Conservation (phyloP, 2,329 filamentous ascomycete species). For the Teratosphaeria epicoccoides region DNA sequence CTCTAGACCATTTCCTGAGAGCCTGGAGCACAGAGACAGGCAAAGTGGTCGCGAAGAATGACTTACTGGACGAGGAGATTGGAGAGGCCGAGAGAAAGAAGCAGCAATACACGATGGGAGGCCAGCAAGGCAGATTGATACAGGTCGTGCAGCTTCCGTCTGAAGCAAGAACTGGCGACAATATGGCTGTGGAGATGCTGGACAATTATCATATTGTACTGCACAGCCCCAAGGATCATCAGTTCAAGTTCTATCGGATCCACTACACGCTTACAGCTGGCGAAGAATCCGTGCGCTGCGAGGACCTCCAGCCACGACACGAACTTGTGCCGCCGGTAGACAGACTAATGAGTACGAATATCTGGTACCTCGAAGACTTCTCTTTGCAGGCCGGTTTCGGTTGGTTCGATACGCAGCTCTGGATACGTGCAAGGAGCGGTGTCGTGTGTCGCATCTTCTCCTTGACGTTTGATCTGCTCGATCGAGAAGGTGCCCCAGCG, state of each 20-base stretch:
- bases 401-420: conserved; percentile 34
- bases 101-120: conserved; percentile 65
- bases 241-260: conserved; percentile 94
- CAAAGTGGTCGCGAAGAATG: conserved; percentile 62
- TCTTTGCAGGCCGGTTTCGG: conserved; percentile 27
- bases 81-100: conserved; percentile 35
- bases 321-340: conserved; percentile 53
- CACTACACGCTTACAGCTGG: conserved; percentile 1
- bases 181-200: conserved; percentile 7
- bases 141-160: conserved; percentile 57
- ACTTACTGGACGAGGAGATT: conserved; percentile 55
- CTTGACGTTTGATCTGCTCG: conserved; percentile 62
- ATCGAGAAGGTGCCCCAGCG: conserved; percentile 37
- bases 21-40: conserved; percentile 84
- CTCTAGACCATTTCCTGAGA: conserved; percentile 76
- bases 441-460: conserved; percentile 52
- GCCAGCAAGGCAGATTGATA: conserved; percentile 66
- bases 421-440: conserved; percentile 46
- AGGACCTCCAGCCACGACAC: conserved; percentile 45
- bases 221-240: conserved; percentile 78
- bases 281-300: conserved; percentile 8
- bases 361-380: conserved; percentile 42
- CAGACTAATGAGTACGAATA: conserved; percentile 40
- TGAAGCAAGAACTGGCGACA: conserved; percentile 33
- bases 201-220: conserved; percentile 56